These are phyloP conservation scores for Lachnum nothofagi DNA, from an alignment of 2,329 filamentous ascomycete genomes.

Conservation along the genomic window DNA sequence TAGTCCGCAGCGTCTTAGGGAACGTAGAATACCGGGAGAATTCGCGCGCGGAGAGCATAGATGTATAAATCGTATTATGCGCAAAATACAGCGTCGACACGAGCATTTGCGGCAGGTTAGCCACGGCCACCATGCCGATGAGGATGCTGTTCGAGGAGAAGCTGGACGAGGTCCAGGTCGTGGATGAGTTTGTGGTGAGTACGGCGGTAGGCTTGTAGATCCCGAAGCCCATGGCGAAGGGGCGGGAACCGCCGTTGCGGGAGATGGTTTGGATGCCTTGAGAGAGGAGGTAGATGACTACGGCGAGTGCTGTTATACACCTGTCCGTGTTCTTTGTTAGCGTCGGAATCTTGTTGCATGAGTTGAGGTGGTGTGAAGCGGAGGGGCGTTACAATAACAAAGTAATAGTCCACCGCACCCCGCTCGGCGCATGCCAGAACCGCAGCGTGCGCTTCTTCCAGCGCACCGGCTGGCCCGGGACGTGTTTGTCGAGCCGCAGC, in stretches of 20 bases:
- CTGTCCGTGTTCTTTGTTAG: too few relatives aligned
- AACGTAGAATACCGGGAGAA: constrained; percentile 37
- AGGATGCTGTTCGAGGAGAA: constrained; percentile 12
- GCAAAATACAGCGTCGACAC: constrained; percentile 43
- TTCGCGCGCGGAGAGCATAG: constrained; percentile 43
- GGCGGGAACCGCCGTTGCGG: neutral
- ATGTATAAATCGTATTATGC: constrained; percentile 42
- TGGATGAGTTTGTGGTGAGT: constrained; percentile 4
- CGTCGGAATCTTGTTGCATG: too few relatives aligned
- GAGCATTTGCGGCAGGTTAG: constrained; percentile 44
- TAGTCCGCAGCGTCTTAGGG: constrained; percentile 40
- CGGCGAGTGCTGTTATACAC: constrained; percentile 2
- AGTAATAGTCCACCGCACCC: constrained; percentile 13
- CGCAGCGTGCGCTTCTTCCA: constrained; percentile 4
- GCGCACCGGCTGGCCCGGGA: neutral
- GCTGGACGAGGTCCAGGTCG: neutral
- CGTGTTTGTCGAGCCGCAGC: too few relatives aligned
- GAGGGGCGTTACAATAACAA: constrained; percentile 14
- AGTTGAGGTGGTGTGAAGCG: too few relatives aligned
- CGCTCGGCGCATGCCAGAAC: constrained; percentile 20
- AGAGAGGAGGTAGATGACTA: neutral
- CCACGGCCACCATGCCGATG: constrained; percentile 31
- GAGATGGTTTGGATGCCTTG: constrained; percentile 5
- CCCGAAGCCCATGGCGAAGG: constrained; percentile 14
- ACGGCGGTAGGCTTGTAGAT: constrained; percentile 15